Base-by-base conservation (phyloP, 2,329 filamentous ascomycete species). In the Beauveria sp. region DNA sequence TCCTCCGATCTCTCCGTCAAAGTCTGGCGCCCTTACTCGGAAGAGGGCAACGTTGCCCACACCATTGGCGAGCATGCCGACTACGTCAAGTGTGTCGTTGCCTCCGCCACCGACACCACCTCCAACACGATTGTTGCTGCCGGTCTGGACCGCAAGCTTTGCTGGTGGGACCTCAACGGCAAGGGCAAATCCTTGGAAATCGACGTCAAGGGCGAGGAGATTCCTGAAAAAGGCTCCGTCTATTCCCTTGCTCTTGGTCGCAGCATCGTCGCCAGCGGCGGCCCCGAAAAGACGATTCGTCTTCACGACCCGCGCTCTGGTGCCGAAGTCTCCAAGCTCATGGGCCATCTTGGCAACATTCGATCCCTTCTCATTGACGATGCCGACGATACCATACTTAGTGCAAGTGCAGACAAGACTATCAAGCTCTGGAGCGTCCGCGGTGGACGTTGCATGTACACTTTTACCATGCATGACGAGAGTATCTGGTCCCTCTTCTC, bases 381-480 rank as follows among this genome's bases (percentile, higher is more conserved):
- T 67, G 86, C 90, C 63, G 93, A 91, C 45, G 92, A 96, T 71
- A 96, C 87, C 46, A 90, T 99, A 67, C 85, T 99, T 80, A 96
- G 93, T 0, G 93, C 91, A 16, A 96, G 93, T 67, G 93, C 93
- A 1, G 95, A 99, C 73, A 92, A 96, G 75, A 98, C 95, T 0
- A 88, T 99, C 78, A 99, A 99, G 77, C 86, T 98, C 62, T 99
- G 95, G 95, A 97, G 93, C 66, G 87, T 98, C 67, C 95, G 90
- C 12, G 93, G 92, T 24, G 95, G 95, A 60, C 84, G 95, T 67
- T 99, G 95, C 80, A 93, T 98, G 88, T 91, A 97, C 75, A 99
- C 95, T 0, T 83, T 99, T 68, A 97, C 93, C 60, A 99, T 99
- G 95, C 95, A 99, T 76, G 96, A 96, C 71, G 92, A 96, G 71